Percentiles rank a stretch among this genome's conserved stretches.
Evolutionary conservation across 176 grass and related monocot species (phyloP).

Genomic region (Rhipidocladum racemiflorum): DNA sequence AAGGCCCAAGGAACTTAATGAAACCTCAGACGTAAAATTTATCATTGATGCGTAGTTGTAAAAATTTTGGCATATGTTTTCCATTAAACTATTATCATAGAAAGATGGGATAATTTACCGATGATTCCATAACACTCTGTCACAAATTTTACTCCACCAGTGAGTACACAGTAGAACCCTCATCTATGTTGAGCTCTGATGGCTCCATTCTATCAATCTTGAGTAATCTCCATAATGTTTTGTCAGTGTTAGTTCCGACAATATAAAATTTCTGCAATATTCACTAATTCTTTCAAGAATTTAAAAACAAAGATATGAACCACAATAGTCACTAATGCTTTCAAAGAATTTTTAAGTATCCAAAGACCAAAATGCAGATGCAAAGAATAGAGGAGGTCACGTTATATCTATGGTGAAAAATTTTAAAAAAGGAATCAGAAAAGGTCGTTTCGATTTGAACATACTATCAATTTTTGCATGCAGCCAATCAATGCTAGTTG

Average conservation of each 20-base stretch:
- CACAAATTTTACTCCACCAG: conserved; percentile 90
- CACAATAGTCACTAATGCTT: neutral
- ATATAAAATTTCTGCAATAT: conserved; percentile 95
- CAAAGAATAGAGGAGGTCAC: neutral
- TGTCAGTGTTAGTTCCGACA: conserved; percentile 71
- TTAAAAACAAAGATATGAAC: too few species aligned
- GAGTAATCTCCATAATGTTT: conserved; percentile 72
- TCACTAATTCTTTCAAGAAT: too few species aligned
- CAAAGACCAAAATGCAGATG: neutral
- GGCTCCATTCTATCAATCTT: conserved; percentile 86
- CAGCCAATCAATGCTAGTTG: neutral
- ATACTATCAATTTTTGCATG: neutral
- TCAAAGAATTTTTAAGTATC: conserved; percentile 3
- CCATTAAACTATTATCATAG: neutral
- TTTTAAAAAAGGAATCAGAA: neutral
- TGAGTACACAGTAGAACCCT: conserved; percentile 57
- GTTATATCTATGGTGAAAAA: neutral
- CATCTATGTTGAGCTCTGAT: conserved; percentile 71
- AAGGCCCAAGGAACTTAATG: conserved; percentile 91
- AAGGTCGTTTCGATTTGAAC: neutral
- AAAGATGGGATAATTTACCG: conserved; percentile 43
- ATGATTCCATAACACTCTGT: conserved; percentile 86
- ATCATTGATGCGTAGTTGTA: neutral
- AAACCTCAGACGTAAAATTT: conserved; percentile 64
- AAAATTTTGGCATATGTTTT: neutral